Conservation (phyloP, 371 early-diverging fungal genomes). For the Synchytrium microbalum region DNA sequence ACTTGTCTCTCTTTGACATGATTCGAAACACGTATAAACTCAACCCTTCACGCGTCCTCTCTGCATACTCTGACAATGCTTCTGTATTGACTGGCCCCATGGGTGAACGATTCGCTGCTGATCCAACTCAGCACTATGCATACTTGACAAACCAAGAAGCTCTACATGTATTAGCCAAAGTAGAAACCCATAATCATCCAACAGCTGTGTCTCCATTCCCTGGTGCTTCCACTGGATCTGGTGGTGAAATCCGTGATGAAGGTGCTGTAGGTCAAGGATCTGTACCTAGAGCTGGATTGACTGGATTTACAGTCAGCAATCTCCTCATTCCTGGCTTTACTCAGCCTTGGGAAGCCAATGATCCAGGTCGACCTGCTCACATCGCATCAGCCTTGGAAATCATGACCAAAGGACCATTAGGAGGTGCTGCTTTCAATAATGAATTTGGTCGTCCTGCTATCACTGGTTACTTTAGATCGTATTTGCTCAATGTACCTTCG, state of each 20-base stretch:
- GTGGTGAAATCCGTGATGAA: conserved; percentile 98
- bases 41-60: conserved; percentile 70
- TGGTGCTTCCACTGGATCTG: conserved; percentile 76
- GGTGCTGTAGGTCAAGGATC: conserved; percentile 94
- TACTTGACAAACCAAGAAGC: conserved; percentile 37
- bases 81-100: conserved; percentile 83
- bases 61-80: conserved; percentile 96
- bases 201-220: conserved; percentile 96
- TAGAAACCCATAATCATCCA: conserved; percentile 98
- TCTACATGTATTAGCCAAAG: conserved; percentile 87
- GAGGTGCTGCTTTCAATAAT: conserved; percentile 95
- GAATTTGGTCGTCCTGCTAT: conserved; percentile 96
- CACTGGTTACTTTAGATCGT: conserved; percentile 94
- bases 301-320: conserved; percentile 89
- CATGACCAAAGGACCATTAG: conserved; percentile 93
- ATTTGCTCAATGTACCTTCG: conserved; percentile 58
- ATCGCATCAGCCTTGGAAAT: conserved; percentile 88
- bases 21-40: conserved; percentile 84
- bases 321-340: conserved; percentile 77
- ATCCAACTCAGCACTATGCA: conserved; percentile 20
- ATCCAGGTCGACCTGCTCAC: conserved; percentile 77
- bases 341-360: conserved; percentile 85
- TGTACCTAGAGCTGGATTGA: conserved; percentile 87
- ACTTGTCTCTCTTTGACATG: conserved; percentile 84
- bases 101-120: conserved; percentile 60